A percentile compares a stretch with the other conserved stretches of the same genome.
Evolutionary conservation across 148 eudicot genomes (phyloP).

Genomic region (Arctostaphylos glauca): DNA sequence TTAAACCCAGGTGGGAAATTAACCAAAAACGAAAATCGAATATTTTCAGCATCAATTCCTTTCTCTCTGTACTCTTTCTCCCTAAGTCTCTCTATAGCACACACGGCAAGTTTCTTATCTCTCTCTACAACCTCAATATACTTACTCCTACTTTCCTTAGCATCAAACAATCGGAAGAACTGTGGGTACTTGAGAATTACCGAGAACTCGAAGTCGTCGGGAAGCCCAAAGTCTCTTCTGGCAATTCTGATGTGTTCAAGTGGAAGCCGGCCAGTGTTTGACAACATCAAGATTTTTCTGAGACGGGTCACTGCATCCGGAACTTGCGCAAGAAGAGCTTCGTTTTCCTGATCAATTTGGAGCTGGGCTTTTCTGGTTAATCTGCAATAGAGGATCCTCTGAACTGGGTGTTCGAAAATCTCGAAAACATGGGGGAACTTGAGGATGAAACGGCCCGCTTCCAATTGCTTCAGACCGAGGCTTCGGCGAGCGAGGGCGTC

Average conservation of each 20-base stretch:
- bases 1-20: slow-evolving; percentile 96
- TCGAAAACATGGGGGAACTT: slow-evolving; percentile 88
- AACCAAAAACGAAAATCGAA: slow-evolving; percentile 76
- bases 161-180: slow-evolving; percentile 77
- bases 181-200: slow-evolving; percentile 74
- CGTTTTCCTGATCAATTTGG: slow-evolving; percentile 75
- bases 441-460: slow-evolving; percentile 74
- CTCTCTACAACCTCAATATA: slow-evolving; percentile 74
- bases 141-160: slow-evolving; percentile 60
- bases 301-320: slow-evolving; percentile 69
- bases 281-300: slow-evolving; percentile 75
- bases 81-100: slow-evolving; percentile 73
- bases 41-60: slow-evolving; percentile 69
- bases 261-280: slow-evolving; percentile 62
- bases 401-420: slow-evolving; percentile 94
- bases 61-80: slow-evolving; percentile 87
- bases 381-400: slow-evolving; percentile 75
- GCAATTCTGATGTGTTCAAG: slow-evolving; percentile 80
- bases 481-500: slow-evolving; percentile 52
- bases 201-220: slow-evolving; percentile 87
- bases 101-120: slow-evolving; percentile 52
- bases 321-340: slow-evolving; percentile 60
- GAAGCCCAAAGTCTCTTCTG: slow-evolving; percentile 77
- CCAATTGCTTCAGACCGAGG: slow-evolving; percentile 65
- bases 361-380: slow-evolving; percentile 61